Evolutionary conservation across 768 basidiomycete species (phyloP), one percentile per base, ranked within the genome.

Genomic region (Amanita molliuscula): DNA sequence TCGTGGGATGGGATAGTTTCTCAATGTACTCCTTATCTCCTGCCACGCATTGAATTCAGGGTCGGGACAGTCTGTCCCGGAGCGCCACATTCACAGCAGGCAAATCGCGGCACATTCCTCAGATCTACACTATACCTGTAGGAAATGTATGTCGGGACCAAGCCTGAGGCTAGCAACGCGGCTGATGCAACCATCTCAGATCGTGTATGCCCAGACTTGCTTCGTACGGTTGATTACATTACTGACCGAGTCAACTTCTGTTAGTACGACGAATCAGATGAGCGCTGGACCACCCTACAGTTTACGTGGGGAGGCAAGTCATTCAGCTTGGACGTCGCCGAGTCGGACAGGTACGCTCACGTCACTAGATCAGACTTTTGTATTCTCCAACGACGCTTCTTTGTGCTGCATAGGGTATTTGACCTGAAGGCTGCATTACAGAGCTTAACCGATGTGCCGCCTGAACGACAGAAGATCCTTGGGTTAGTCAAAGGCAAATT

Each of bases 391-490:
- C 38, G 51, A 29, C 44, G 50, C 47, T 48, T 45, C 42, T 36
- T 37, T 44, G 44, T 45, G 18, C 45, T 21, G 18, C 37, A 29
- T 59, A 93, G 89, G 64, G 78, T 93, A 9, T 87, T 79, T 58
- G 91, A 94, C 59, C 70, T 94, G 56, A 88, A 91, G 65, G 69
- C 72, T 13, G 63, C 73, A 2, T 69, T 95, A 34, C 74, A 82
- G 51, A 71, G 66, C 29, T 60, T 90, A 46, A 95, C 90, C 3
- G 76, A 72, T 48, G 90, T 95, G 3, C 89, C 90, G 9, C 77
- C 80, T 23, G 88, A 87, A 58, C 73, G 89, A 6, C 89, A 93
- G 68, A 94, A 95, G 68, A 82, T 94, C 49, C 72, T 93, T 26
- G 90, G 90, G 0, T 65, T 95, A 21, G 81, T 85, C 26, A 90